A percentile compares a stretch with the other conserved stretches of the same genome.
phyloP scores from a whole-genome alignment of 2,329 filamentous ascomycete genomes.

The Pseudocercospora vitis region DNA sequence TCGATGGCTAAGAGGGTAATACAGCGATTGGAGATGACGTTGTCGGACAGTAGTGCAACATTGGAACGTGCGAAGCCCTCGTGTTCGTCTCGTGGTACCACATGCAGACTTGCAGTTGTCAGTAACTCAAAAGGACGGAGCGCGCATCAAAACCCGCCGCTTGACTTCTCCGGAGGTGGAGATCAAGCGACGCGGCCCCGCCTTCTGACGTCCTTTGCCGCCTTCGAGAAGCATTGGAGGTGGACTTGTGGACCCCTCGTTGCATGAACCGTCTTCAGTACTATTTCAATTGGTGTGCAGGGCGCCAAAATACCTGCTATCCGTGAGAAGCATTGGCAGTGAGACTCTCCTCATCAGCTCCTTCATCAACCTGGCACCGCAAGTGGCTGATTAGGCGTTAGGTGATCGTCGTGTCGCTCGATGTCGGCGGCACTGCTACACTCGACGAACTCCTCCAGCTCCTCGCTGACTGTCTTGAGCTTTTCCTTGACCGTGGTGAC shows the following conservation, averaged over 20 bases:
- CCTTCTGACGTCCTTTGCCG: not conserved
- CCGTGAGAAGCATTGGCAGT: no score
- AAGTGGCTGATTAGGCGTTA: constrained; percentile 14
- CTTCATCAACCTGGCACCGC: constrained; percentile 1
- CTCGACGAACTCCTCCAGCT: constrained; percentile 93
- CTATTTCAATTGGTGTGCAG: no score
- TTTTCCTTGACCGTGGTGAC: constrained; percentile 90
- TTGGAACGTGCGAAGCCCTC: constrained; percentile 3
- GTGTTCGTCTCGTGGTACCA: constrained; percentile 3
- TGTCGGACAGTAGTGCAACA: constrained; percentile 13
- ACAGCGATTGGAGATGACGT: constrained; percentile 5
- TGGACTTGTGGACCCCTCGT: no score
- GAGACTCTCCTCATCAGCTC: no score
- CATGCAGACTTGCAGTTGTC: no score
- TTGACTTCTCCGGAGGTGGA: not conserved
- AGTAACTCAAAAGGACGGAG: not conserved
- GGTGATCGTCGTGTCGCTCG: constrained; percentile 26
- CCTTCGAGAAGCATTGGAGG: no score
- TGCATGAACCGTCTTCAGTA: no score
- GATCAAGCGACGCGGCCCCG: not conserved
- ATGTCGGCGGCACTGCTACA: constrained; percentile 84
- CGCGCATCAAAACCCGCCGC: no score
- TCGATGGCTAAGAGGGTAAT: constrained; percentile 8
- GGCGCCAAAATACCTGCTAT: no score
- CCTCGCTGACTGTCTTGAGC: constrained; percentile 91